Conservation (phyloP, 768 basidiomycete species). For the Collybia sp. region DNA sequence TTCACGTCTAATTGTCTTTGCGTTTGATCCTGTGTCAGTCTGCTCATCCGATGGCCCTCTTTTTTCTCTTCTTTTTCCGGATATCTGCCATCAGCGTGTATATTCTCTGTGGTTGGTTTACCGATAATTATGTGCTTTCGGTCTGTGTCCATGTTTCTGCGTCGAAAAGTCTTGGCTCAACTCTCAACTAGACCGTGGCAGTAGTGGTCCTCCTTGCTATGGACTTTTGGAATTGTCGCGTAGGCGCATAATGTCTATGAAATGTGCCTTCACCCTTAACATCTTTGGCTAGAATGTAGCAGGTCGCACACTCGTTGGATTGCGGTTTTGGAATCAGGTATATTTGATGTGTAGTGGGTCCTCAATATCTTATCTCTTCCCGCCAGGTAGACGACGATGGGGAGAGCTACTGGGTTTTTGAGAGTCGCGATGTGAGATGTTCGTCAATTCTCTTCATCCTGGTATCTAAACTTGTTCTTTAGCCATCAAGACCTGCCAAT, state of each 20-base stretch:
- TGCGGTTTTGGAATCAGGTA: conserved; percentile 97
- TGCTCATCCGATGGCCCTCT: conserved; percentile 76
- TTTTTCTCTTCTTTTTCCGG: conserved; percentile 87
- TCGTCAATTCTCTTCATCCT: neutral
- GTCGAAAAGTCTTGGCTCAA: neutral
- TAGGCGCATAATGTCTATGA: conserved; percentile 25
- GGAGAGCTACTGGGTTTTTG: conserved; percentile 96
- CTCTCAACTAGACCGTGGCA: conserved; percentile 57
- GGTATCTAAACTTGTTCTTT: conserved; percentile 5
- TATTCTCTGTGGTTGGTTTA: conserved; percentile 88
- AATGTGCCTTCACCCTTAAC: conserved; percentile 2
- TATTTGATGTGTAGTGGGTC: conserved; percentile 3
- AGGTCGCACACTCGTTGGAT: conserved; percentile 87
- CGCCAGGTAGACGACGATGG: conserved; percentile 98
- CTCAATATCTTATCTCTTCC: conserved; percentile 2
- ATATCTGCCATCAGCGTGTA: conserved; percentile 87
- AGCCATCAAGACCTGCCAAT: conserved; percentile 89
- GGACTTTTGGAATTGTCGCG: conserved; percentile 99
- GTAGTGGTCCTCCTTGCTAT: conserved; percentile 93
- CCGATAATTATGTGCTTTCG: conserved; percentile 88
- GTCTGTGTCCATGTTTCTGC: conserved; percentile 39
- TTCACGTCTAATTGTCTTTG: conserved; percentile 3
- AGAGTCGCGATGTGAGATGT: conserved; percentile 83
- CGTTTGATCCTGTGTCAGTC: conserved; percentile 41
- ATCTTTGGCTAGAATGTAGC: conserved; percentile 70